Conservation (phyloP, 176 grass and related monocot genomes). For the Guadua angustifolia region DNA sequence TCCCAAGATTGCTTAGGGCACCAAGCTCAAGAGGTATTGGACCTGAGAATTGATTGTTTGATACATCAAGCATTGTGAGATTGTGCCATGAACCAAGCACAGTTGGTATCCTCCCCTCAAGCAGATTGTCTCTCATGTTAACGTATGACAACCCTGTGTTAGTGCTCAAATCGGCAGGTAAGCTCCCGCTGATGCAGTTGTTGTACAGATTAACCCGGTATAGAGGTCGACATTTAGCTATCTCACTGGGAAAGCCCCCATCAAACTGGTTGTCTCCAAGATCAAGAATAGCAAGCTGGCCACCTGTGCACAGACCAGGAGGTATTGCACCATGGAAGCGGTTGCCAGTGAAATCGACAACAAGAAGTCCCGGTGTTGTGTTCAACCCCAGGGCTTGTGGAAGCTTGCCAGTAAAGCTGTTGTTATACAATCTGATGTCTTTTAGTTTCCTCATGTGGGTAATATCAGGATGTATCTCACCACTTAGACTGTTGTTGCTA, state of each 20-base stretch:
- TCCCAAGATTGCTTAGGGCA: conserved; percentile 39
- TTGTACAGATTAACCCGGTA: conserved; percentile 52
- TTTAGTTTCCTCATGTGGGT: conserved; percentile 50
- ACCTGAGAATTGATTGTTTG: conserved; percentile 55
- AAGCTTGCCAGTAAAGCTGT: conserved; percentile 52
- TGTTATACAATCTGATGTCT: conserved; percentile 47
- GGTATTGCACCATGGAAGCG: conserved; percentile 54
- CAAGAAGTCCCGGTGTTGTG: conserved; percentile 49
- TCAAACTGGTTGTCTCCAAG: conserved; percentile 57
- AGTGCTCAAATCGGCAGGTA: conserved; percentile 38
- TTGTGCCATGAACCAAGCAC: conserved; percentile 54
- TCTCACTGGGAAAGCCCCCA: conserved; percentile 39
- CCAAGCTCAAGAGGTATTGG: conserved; percentile 58
- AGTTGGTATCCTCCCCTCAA: conserved; percentile 55
- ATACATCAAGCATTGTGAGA: conserved; percentile 64
- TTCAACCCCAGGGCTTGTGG: conserved; percentile 52
- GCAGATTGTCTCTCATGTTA: conserved; percentile 60
- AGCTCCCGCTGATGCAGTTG: conserved; percentile 42
- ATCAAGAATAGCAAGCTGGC: conserved; percentile 48
- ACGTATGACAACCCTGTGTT: conserved; percentile 55
- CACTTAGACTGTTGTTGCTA: conserved; percentile 51
- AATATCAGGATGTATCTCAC: conserved; percentile 54
- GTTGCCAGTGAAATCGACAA: conserved; percentile 55
- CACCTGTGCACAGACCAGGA: conserved; percentile 48
- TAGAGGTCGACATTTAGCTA: conserved; percentile 49